Evolutionary conservation across 2,329 filamentous ascomycete genomes (phyloP).

Genomic region (Dactylellina haptotyla): DNA sequence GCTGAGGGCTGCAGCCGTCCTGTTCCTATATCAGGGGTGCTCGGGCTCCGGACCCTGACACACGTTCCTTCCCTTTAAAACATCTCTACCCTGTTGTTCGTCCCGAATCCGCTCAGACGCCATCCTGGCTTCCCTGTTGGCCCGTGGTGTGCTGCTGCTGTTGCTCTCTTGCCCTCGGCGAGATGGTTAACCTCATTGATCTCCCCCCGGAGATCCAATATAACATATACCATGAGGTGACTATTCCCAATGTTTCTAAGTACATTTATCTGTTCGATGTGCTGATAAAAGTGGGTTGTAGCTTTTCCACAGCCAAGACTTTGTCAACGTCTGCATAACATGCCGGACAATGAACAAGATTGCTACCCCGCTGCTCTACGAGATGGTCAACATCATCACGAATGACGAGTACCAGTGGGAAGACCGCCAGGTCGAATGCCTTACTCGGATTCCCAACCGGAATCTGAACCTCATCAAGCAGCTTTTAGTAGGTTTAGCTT

Average conservation of each 20-base stretch:
- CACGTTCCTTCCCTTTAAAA: no score
- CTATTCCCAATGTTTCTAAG: not conserved
- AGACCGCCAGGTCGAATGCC: slow-evolving; percentile 39
- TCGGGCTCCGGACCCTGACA: no score
- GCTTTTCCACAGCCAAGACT: slow-evolving; percentile 51
- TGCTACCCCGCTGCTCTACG: slow-evolving; percentile 46
- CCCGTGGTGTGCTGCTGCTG: not conserved
- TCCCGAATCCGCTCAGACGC: no score
- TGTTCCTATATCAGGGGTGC: no score
- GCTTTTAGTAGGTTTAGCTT: slow-evolving; percentile 26
- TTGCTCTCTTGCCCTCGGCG: not conserved
- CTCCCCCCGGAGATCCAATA: slow-evolving; percentile 53
- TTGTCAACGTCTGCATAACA: slow-evolving; percentile 51
- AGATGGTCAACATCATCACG: slow-evolving; percentile 52
- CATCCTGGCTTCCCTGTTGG: not conserved
- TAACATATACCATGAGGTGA: slow-evolving; percentile 45
- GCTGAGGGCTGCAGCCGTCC: no score
- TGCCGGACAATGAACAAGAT: slow-evolving; percentile 48
- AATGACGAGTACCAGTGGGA: slow-evolving; percentile 49
- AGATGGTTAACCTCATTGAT: slow-evolving; percentile 45
- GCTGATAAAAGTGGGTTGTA: not conserved
- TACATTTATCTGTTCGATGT: not conserved
- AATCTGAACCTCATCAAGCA: slow-evolving; percentile 36
- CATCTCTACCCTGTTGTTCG: no score
- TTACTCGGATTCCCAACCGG: slow-evolving; percentile 31